Percentiles rank a stretch among this genome's conserved stretches.
Conservation (phyloP, 352 stramenopile species). For the Phytopythium cucurbitacearum region DNA sequence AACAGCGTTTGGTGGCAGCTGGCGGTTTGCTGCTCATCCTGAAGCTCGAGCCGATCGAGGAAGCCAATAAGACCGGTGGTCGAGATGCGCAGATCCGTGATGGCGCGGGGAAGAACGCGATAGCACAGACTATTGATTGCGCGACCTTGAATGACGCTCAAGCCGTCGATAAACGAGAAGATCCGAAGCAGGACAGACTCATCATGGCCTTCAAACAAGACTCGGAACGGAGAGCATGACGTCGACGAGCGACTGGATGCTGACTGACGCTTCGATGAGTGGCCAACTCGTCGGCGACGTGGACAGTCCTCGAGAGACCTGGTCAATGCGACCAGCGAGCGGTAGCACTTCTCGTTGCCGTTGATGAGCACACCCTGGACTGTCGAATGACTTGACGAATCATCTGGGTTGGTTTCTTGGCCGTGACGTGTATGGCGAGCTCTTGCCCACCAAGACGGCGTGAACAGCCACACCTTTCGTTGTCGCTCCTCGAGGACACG, state of each 20-base stretch:
- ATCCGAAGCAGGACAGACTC: slow-evolving; percentile 9
- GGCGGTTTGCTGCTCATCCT: neutral
- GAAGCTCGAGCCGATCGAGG: slow-evolving; percentile 3
- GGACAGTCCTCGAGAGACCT: neutral
- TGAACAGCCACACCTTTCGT: slow-evolving; percentile 19
- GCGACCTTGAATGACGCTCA: slow-evolving; percentile 8
- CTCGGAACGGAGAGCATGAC: slow-evolving; percentile 1
- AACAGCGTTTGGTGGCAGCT: slow-evolving; percentile 3
- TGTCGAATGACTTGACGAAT: neutral
- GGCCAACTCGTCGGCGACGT: no score
- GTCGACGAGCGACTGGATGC: neutral
- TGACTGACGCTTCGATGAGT: neutral
- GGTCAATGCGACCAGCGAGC: slow-evolving; percentile 4
- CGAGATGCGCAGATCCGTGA: slow-evolving; percentile 15
- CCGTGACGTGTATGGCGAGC: no score
- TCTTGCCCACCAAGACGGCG: slow-evolving; percentile 7
- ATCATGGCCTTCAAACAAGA: slow-evolving; percentile 10
- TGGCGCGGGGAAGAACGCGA: slow-evolving; percentile 9
- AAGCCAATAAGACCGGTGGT: slow-evolving; percentile 3
- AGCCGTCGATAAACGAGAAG: slow-evolving; percentile 17
- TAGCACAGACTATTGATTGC: slow-evolving; percentile 13
- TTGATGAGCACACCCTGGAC: slow-evolving; percentile 15
- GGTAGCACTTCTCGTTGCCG: slow-evolving; percentile 12
- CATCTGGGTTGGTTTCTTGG: neutral
- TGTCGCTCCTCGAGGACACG: slow-evolving; percentile 7